Percentiles rank a stretch among this genome's conserved stretches.
Conservation (phyloP, 768 basidiomycete genomes). For the Pisolithus marmoratus region DNA sequence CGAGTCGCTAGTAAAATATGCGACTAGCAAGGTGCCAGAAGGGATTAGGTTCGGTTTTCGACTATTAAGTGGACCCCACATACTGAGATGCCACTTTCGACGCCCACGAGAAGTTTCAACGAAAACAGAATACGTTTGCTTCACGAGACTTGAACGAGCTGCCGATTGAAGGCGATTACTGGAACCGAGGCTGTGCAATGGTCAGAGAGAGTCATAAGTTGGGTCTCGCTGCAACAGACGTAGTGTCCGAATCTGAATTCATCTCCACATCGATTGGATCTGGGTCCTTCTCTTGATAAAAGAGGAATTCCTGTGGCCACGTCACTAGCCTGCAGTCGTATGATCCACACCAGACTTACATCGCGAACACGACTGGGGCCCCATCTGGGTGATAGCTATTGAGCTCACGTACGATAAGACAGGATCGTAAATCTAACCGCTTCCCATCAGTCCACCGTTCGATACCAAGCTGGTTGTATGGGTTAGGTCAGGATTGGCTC, state of each 20-base stretch:
- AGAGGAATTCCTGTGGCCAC: conserved; percentile 60
- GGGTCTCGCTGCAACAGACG: conserved; percentile 30
- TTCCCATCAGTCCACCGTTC: conserved; percentile 81
- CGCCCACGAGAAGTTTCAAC: conserved; percentile 61
- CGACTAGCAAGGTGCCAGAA: conserved; percentile 41
- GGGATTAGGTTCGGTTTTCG: not conserved
- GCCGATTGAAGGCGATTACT: conserved; percentile 23
- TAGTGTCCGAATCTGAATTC: conserved; percentile 45
- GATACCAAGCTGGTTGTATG: conserved; percentile 52
- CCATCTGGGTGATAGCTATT: conserved; percentile 40
- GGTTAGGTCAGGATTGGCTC: conserved; percentile 1
- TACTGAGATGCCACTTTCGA: conserved; percentile 80
- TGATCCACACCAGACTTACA: conserved; percentile 35
- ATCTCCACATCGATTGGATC: conserved; percentile 44
- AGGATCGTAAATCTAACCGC: conserved; percentile 16
- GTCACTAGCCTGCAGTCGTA: conserved; percentile 2
- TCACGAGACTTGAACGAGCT: conserved; percentile 51
- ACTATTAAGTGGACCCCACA: not conserved
- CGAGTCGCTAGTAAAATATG: conserved; percentile 68
- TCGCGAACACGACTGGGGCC: conserved; percentile 75
- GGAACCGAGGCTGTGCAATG: conserved; percentile 22
- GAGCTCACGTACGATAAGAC: not conserved
- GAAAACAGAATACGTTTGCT: conserved; percentile 78
- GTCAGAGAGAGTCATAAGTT: conserved; percentile 1
- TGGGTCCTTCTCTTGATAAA: conserved; percentile 63